Evolutionary conservation across 2,329 filamentous ascomycete genomes (phyloP), one percentile per base, ranked within the genome.

Genomic region (Alternaria tenuissima): DNA sequence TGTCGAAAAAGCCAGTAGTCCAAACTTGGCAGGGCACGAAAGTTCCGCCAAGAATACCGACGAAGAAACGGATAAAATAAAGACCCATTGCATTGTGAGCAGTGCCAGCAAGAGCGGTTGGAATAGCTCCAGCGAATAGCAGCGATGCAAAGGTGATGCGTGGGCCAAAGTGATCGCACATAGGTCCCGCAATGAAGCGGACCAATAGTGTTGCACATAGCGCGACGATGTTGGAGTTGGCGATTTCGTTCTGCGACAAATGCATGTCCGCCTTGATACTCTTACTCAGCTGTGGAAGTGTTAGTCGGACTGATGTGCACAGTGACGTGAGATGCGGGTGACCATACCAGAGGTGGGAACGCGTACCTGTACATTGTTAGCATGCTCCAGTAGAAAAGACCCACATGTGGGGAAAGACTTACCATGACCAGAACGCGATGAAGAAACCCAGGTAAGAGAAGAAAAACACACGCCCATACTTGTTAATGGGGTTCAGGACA

Each of bases 1-100:
- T 95, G 81, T 97, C 93, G 76, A 93, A 97, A 83, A 96, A 97
- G 0, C 90, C 92, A 0, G 93, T 97, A 9, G 90, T 92, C 92
- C 93, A 97, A 7, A 96, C 94, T 76, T 96, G 93, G 77, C 93
- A 96, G 12, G 91, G 91, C 0, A 94, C 91, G 70, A 94, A 94
- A 1, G 88, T 87, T 2, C 89, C 90, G 41, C 91, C 91, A 0
- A 94, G 86, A 43, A 94, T 89, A 61, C 91, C 91, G 64, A 94
- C 87, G 79, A 94, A 94, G 82, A 94, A 94, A 44, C 91, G 87
- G 48, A 91, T 85, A 20, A 86, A 80, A 67, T 92, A 89, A n/a
- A 94, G 85, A 8, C 91, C 89, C 5, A 79, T 80, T 6, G 87
- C 87, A 54, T 85, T 88, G 48, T 87, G 88, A 39, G 94, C 88